These are phyloP conservation scores for Brasenia schreberi DNA, from an alignment of 164 flowering plant genomes.

Conservation along the genomic window DNA sequence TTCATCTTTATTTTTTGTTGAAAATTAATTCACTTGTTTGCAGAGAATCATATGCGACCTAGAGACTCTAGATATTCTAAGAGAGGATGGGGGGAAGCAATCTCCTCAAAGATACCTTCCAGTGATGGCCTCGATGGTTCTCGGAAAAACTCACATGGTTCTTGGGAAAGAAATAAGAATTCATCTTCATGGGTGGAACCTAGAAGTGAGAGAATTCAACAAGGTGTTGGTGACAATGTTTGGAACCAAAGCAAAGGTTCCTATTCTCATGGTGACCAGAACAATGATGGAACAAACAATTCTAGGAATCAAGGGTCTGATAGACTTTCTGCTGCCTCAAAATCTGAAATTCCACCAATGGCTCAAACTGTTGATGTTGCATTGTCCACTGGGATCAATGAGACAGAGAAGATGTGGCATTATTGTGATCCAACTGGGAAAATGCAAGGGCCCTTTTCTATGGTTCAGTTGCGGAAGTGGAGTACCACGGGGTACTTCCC, in stretches of 20 bases:
- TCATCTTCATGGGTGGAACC: neutral
- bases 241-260: neutral
- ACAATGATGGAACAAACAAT: neutral
- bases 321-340: conserved; percentile 8
- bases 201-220: neutral
- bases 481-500: conserved; percentile 79
- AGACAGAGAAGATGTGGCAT: conserved; percentile 79
- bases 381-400: conserved; percentile 29
- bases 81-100: conserved; percentile 38
- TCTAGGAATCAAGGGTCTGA: neutral
- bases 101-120: conserved; percentile 42
- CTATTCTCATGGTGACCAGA: neutral
- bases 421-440: conserved; percentile 81
- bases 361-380: conserved; percentile 14
- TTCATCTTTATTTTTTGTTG: neutral
- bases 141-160: conserved; percentile 20
- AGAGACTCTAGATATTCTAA: conserved; percentile 32
- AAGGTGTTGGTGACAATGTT: neutral
- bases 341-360: conserved; percentile 17
- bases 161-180: conserved; percentile 37
- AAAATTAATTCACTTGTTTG: conserved; percentile 3
- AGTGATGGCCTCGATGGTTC: conserved; percentile 39
- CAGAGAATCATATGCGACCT: conserved; percentile 37
- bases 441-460: conserved; percentile 93
- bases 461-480: conserved; percentile 91